A percentile compares a stretch with the other conserved stretches of the same genome.
phyloP scores from a whole-genome alignment of 1,139 yeast genomes.

The Candida albicans region DNA sequence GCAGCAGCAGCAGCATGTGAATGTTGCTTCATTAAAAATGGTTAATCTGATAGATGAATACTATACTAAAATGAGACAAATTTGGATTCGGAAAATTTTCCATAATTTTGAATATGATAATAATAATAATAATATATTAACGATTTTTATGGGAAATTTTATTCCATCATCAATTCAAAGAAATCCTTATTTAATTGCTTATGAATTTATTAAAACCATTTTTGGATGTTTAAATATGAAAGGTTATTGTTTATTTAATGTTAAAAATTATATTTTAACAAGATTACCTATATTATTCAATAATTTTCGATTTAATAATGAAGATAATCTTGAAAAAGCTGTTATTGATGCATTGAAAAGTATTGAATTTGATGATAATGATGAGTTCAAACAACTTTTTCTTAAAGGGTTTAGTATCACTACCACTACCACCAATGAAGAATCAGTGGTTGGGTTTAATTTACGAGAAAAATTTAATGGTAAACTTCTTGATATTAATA shows the following conservation, averaged over 20 bases:
- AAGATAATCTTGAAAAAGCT: constrained; percentile 19
- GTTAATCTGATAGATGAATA: constrained; percentile 5
- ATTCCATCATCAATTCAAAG: neutral
- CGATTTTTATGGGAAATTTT: constrained; percentile 3
- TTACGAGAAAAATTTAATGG: constrained; percentile 25
- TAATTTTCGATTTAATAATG: constrained; percentile 16
- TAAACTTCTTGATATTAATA: constrained; percentile 44
- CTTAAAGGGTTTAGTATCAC: constrained; percentile 33
- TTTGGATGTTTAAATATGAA: constrained; percentile 18
- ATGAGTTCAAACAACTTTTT: constrained; percentile 56
- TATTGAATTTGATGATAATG: constrained; percentile 30
- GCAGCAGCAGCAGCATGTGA: neutral
- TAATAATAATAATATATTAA: neutral
- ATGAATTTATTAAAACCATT: constrained; percentile 23
- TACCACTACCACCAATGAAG: neutral
- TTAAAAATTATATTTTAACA: constrained; percentile 36
- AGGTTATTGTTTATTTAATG: constrained; percentile 25
- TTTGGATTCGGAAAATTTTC: constrained; percentile 8
- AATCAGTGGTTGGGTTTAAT: constrained; percentile 12
- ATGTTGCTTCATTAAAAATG: constrained; percentile 6
- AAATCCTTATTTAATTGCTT: constrained; percentile 15
- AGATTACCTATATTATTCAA: constrained; percentile 26
- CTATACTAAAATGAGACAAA: constrained; percentile 1
- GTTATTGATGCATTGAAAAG: constrained; percentile 18
- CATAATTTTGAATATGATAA: constrained; percentile 5